Evolutionary conservation across 768 basidiomycete genomes (phyloP).

Genomic region (Boletus tomentosulus): DNA sequence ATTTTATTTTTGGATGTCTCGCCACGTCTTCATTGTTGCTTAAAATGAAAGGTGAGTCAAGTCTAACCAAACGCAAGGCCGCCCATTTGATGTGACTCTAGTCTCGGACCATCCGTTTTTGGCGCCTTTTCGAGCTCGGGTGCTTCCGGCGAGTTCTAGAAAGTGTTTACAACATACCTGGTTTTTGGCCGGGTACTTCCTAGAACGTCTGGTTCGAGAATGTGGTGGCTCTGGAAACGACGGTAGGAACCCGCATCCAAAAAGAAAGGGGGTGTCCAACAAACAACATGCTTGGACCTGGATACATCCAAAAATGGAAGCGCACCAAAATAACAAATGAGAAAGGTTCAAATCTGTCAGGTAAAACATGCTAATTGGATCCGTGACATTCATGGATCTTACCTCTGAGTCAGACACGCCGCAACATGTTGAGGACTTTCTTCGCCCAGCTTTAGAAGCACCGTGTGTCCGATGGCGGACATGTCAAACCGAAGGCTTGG

Average conservation of each 20-base stretch:
- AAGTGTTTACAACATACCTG: no score
- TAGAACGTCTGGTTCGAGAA: no score
- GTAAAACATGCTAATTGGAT: neutral
- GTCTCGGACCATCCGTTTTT: no score
- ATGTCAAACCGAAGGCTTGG: neutral
- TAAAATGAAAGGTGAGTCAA: neutral
- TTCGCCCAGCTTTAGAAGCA: neutral
- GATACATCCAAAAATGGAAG: neutral
- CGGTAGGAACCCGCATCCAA: neutral
- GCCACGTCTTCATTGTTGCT: neutral
- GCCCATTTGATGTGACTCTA: neutral
- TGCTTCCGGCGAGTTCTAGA: no score
- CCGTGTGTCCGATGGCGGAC: neutral
- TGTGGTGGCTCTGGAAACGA: neutral
- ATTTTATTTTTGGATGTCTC: neutral
- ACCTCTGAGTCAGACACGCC: neutral
- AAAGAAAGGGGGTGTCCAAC: neutral
- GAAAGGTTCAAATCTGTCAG: neutral
- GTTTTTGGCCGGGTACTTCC: no score
- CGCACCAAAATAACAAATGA: neutral
- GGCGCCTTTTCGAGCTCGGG: no score
- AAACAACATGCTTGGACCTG: neutral
- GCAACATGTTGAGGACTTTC: neutral
- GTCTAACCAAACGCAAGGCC: neutral
- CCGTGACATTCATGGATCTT: neutral